Conservation (phyloP, 2,329 filamentous ascomycete species). For the Clonostachys rhizophaga region DNA sequence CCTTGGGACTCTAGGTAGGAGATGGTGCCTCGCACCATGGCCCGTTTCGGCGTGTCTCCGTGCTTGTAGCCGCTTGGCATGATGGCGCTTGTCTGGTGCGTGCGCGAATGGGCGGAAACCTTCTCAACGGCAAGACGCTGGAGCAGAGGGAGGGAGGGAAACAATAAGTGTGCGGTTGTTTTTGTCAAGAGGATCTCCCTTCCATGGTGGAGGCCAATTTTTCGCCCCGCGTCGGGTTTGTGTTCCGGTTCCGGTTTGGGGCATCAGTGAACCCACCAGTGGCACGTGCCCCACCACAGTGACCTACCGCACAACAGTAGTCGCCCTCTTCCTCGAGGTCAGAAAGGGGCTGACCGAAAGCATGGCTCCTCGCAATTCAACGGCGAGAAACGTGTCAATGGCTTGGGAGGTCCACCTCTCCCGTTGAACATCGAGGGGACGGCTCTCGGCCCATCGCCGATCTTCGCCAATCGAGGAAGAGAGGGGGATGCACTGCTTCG, state of each 20-base stretch:
- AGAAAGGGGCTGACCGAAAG: background rate
- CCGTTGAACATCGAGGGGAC: too few species aligned
- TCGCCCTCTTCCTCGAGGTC: background rate
- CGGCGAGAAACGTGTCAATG: too few species aligned
- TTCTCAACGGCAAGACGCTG: conserved; percentile 1
- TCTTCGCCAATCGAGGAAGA: too few species aligned
- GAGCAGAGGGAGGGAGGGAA: background rate
- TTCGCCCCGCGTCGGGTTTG: background rate
- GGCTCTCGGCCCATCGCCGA: too few species aligned
- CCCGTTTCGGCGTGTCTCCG: conserved; percentile 28
- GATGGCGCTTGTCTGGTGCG: background rate
- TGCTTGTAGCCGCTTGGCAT: conserved; percentile 27
- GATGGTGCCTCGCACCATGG: conserved; percentile 30
- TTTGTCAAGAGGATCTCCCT: conserved; percentile 3
- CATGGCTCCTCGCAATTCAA: background rate
- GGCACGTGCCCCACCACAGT: background rate
- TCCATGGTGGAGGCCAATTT: conserved; percentile 1
- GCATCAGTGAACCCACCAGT: background rate
- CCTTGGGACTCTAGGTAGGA: conserved; percentile 30
- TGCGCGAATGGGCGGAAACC: background rate
- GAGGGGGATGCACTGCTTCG: too few species aligned
- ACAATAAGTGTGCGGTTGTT: conserved; percentile 6
- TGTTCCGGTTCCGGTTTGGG: background rate
- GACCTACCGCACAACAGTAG: background rate
- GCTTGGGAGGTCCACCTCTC: too few species aligned